Evolutionary conservation across 192 early-diverging fungal genomes (phyloP).

Genomic region (Coemansia biformis): DNA sequence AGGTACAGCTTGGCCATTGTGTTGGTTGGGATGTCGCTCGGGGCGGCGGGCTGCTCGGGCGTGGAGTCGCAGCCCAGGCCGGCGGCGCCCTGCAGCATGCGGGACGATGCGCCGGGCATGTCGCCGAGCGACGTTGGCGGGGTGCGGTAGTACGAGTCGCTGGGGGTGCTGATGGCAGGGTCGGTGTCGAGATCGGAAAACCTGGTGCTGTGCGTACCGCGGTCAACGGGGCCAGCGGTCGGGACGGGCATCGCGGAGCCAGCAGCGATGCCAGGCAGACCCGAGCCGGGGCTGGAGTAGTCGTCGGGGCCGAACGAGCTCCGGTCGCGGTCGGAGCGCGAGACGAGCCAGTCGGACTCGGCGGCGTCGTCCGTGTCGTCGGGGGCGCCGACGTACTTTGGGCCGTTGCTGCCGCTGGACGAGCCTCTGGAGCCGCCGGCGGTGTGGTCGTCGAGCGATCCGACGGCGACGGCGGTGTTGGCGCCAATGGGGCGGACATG

Average conservation of each 20-base stretch:
- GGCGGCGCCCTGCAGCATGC: constrained; percentile 3
- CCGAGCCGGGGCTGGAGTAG: constrained; percentile 25
- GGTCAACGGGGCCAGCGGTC: not conserved
- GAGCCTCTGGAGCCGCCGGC: constrained; percentile 23
- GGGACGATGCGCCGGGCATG: constrained; percentile 14
- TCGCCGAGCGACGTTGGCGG: constrained; percentile 46
- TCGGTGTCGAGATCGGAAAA: constrained; percentile 45
- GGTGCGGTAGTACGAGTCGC: constrained; percentile 48
- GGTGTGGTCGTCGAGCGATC: constrained; percentile 29
- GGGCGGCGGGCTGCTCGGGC: constrained; percentile 9
- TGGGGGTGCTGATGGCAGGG: constrained; percentile 40
- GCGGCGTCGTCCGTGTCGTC: constrained; percentile 14
- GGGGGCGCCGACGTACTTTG: constrained; percentile 8
- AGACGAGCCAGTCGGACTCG: constrained; percentile 39
- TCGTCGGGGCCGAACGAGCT: constrained; percentile 10
- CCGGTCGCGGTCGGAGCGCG: constrained; percentile 14
- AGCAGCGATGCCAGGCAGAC: constrained; percentile 6
- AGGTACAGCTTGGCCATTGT: constrained; percentile 42
- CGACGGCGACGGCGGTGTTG: constrained; percentile 38
- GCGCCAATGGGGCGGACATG: constrained; percentile 21
- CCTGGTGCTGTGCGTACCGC: constrained; percentile 15
- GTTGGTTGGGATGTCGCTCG: constrained; percentile 41
- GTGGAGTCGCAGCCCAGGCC: not conserved
- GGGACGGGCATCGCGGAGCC: constrained; percentile 9
- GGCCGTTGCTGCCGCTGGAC: constrained; percentile 11